A percentile compares a stretch with the other conserved stretches of the same genome.
Evolutionary conservation across 2,329 filamentous ascomycete genomes (phyloP).

Genomic region (Cercospora zeae-maydis): DNA sequence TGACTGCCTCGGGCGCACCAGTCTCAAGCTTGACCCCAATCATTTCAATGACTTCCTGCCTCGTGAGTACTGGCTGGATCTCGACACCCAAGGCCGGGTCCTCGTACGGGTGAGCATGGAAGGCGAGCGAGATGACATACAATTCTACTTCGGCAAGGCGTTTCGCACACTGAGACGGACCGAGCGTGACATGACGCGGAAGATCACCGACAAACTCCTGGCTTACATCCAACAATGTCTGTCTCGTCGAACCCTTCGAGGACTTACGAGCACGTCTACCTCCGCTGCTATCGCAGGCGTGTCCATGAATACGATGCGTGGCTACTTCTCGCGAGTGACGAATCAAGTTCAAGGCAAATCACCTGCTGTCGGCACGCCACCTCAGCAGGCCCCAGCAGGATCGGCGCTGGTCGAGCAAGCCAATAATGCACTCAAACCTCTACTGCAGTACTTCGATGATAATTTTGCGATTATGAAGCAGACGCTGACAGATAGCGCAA

Average conservation of each 20-base stretch:
- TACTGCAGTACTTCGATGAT: slow-evolving; percentile 94
- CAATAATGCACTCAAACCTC: slow-evolving; percentile 73
- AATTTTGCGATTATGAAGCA: slow-evolving; percentile 99
- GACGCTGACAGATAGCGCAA: slow-evolving; percentile 89
- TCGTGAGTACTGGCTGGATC: slow-evolving; percentile 93
- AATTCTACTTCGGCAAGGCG: slow-evolving; percentile 97
- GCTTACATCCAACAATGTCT: slow-evolving; percentile 88
- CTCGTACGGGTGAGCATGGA: slow-evolving; percentile 96
- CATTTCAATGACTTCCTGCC: slow-evolving; percentile 96
- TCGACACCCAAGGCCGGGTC: slow-evolving; percentile 89
- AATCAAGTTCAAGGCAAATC: slow-evolving; percentile 39
- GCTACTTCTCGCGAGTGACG: slow-evolving; percentile 50
- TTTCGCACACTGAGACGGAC: slow-evolving; percentile 93
- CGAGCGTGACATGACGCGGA: slow-evolving; percentile 95
- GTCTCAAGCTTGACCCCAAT: slow-evolving; percentile 92
- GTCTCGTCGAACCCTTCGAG: slow-evolving; percentile 74
- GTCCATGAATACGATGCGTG: slow-evolving; percentile 59
- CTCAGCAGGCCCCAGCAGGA: slow-evolving; percentile 12
- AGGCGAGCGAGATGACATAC: slow-evolving; percentile 94
- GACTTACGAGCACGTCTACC: slow-evolving; percentile 56
- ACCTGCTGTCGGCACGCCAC: slow-evolving; percentile 21
- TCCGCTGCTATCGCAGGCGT: slow-evolving; percentile 57
- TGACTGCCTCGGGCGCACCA: slow-evolving; percentile 95
- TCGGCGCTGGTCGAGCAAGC: slow-evolving; percentile 66
- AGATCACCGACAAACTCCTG: slow-evolving; percentile 97